Evolutionary conservation across 1,139 yeast genomes (phyloP).

Genomic region (Taiozyma sp.): DNA sequence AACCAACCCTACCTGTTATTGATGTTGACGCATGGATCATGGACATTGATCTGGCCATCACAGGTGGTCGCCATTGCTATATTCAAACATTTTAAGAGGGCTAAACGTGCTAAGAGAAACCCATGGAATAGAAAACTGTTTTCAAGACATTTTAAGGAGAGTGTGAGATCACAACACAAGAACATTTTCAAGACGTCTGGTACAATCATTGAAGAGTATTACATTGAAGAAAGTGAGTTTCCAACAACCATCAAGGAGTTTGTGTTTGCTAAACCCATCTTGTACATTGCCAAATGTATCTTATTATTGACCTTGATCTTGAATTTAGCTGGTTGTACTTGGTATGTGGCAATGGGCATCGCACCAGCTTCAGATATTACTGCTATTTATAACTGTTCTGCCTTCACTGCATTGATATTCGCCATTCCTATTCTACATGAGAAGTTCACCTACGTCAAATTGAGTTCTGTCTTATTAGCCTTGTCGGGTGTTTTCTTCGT

Average conservation of each 20-base stretch:
- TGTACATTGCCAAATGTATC: conserved; percentile 41
- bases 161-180: conserved; percentile 39
- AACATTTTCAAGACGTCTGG: conserved; percentile 32
- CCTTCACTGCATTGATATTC: conserved; percentile 83
- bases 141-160: conserved; percentile 17
- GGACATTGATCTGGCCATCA: conserved; percentile 73
- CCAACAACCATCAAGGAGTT: conserved; percentile 35
- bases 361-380: conserved; percentile 86
- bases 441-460: conserved; percentile 58
- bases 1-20: conserved; percentile 68
- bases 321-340: conserved; percentile 74
- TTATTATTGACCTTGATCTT: conserved; percentile 51
- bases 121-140: conserved; percentile 27
- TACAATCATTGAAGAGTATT: conserved; percentile 25
- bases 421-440: conserved; percentile 75
- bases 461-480: conserved; percentile 67
- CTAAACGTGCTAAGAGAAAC: conserved; percentile 14
- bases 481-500: conserved; percentile 73
- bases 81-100: conserved; percentile 36
- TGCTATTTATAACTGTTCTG: conserved; percentile 87
- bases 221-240: conserved; percentile 29
- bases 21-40: conserved; percentile 71
- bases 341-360: conserved; percentile 82
- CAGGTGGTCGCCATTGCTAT: conserved; percentile 54
- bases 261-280: conserved; percentile 40